phyloP scores from a whole-genome alignment of 2,329 filamentous ascomycete species.

The Fusarium zealandicum region DNA sequence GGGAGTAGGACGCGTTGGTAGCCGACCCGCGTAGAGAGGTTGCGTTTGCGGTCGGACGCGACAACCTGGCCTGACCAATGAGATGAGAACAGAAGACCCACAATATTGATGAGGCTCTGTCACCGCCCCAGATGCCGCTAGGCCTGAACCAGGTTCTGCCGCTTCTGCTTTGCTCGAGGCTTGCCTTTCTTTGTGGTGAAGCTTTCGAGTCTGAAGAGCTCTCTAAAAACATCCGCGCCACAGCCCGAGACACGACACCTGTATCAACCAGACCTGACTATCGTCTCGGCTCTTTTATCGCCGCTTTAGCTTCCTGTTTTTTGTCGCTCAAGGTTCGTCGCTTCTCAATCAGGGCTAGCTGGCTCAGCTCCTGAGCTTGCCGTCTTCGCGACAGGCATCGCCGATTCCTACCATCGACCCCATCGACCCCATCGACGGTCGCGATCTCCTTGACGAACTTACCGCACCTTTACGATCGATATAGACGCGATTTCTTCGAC shows the following conservation, averaged over 20 bases:
- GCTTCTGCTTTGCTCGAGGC: conserved; percentile 21
- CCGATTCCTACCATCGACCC: conserved; percentile 12
- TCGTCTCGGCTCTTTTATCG: not conserved
- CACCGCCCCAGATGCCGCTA: conserved; percentile 23
- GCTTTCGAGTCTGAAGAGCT: conserved; percentile 32
- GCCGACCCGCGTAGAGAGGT: conserved; percentile 44
- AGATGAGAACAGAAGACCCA: too few species aligned
- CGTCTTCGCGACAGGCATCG: conserved; percentile 29
- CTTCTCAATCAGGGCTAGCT: conserved; percentile 15
- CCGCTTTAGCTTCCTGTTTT: not conserved
- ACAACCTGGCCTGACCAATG: not conserved
- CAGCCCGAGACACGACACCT: conserved; percentile 19
- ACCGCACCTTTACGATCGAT: conserved; percentile 11
- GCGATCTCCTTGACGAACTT: conserved; percentile 1
- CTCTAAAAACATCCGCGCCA: conserved; percentile 26
- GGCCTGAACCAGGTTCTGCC: conserved; percentile 27
- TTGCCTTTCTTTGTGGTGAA: conserved; percentile 32
- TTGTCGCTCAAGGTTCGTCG: conserved; percentile 8
- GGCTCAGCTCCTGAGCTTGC: conserved; percentile 29
- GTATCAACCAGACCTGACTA: conserved; percentile 2
- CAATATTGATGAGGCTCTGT: conserved; percentile 2
- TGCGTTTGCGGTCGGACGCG: conserved; percentile 29
- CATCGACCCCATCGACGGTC: conserved; percentile 17
- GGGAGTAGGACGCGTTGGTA: conserved; percentile 39
- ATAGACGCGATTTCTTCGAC: not conserved